Percentiles rank a stretch among this genome's conserved stretches.
phyloP scores from a whole-genome alignment of 1,284 basidiomycete species.

The Spongispora temasekensis region DNA sequence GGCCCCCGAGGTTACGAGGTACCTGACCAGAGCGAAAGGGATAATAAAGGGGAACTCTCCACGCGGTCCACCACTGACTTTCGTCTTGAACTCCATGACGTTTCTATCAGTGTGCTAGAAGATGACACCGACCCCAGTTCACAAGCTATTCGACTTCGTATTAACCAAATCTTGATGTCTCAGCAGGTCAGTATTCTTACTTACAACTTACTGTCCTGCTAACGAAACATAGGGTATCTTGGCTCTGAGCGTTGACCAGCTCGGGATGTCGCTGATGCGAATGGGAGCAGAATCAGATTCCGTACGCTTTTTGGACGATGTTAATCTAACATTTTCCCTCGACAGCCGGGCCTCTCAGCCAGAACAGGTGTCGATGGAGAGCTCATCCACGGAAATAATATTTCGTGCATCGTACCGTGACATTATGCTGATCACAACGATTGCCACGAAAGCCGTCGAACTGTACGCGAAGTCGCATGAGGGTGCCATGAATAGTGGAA shows the following conservation, averaged over 20 bases:
- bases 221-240: conserved; percentile 64
- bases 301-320: conserved; percentile 91
- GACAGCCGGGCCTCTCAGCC: conserved; percentile 78
- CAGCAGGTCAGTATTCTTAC: conserved; percentile 67
- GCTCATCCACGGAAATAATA: conserved; percentile 81
- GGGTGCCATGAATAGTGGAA: background rate
- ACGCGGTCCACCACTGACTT: conserved; percentile 50
- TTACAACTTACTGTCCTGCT: conserved; percentile 10
- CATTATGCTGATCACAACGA: conserved; percentile 87
- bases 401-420: conserved; percentile 94
- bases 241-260: conserved; percentile 77
- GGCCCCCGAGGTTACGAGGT: conserved; percentile 45
- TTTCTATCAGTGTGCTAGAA: conserved; percentile 89
- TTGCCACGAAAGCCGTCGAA: conserved; percentile 86
- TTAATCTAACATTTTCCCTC: conserved; percentile 86
- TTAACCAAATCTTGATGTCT: conserved; percentile 87
- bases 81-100: conserved; percentile 90
- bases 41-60: conserved; percentile 16
- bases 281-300: conserved; percentile 88
- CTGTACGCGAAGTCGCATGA: conserved; percentile 43
- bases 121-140: conserved; percentile 80
- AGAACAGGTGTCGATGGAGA: conserved; percentile 83
- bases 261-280: conserved; percentile 92
- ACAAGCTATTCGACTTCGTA: conserved; percentile 85
- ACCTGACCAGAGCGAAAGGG: conserved; percentile 16